Evolutionary conservation across 768 basidiomycete species (phyloP).

Genomic region (Hemileccinum impolitum): DNA sequence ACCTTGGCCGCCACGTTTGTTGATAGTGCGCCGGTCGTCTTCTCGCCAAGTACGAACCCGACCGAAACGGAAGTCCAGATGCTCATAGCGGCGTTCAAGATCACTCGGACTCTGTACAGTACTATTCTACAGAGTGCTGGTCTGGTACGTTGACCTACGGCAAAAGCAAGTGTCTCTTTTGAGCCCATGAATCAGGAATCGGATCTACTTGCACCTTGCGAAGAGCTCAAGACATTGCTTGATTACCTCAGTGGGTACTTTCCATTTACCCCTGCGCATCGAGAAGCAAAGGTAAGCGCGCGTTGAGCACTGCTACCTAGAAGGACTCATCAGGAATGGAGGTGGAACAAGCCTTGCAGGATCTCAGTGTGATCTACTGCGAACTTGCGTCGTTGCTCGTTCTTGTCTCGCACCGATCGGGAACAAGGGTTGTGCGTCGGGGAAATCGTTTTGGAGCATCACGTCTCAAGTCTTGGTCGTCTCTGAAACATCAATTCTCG

Average conservation of each 20-base stretch:
- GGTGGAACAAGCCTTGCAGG: slow-evolving; percentile 65
- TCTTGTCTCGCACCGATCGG: slow-evolving; percentile 32
- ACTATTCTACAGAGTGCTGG: slow-evolving; percentile 47
- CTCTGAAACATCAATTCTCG: slow-evolving; percentile 16
- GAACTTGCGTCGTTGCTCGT: slow-evolving; percentile 67
- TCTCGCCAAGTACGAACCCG: slow-evolving; percentile 61
- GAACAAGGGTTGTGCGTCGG: slow-evolving; percentile 3
- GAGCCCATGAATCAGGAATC: slow-evolving; percentile 20
- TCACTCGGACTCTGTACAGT: slow-evolving; percentile 60
- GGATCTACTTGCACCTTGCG: slow-evolving; percentile 29
- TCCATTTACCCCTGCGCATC: slow-evolving; percentile 58
- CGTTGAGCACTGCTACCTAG: neutral
- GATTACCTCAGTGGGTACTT: slow-evolving; percentile 81
- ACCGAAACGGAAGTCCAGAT: slow-evolving; percentile 59
- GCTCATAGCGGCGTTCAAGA: slow-evolving; percentile 53
- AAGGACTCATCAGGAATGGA: slow-evolving; percentile 26
- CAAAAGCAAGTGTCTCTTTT: neutral
- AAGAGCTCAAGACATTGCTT: slow-evolving; percentile 58
- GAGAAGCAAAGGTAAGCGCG: slow-evolving; percentile 53
- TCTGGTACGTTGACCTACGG: slow-evolving; percentile 21
- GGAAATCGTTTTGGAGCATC: slow-evolving; percentile 8
- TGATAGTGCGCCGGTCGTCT: slow-evolving; percentile 81
- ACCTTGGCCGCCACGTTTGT: slow-evolving; percentile 81
- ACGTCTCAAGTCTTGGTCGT: slow-evolving; percentile 16
- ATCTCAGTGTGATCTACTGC: slow-evolving; percentile 75